Evolutionary conservation across 495 filamentous ascomycete genomes (phyloP), one percentile per base, ranked within the genome.

Genomic region (Xylaria castorea): DNA sequence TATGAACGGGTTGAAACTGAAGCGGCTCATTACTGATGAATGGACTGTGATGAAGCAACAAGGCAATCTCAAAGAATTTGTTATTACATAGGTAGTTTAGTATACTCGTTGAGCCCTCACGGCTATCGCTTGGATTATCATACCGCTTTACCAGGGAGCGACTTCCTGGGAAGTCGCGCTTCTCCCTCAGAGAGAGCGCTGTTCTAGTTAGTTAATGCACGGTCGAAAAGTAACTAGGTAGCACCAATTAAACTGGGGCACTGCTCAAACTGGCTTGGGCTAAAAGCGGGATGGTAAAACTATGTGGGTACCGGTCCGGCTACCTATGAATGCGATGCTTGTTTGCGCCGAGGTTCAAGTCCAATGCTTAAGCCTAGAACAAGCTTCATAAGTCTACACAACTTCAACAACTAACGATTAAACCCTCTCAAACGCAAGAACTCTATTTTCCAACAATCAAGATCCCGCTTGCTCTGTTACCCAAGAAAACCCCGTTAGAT

Each of bases 321-420:
- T 12, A 25, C 16, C 58, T 38, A n/a, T n/a, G n/a, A n/a, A n/a
- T n/a, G 36, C 14, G 60, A 63, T 63, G 22, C 40, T 50, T 68
- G 16, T 42, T 71, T 63, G 68, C 57, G 68, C 68, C 70, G 70
- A 66, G 61, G 61, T 71, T 11, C 58, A 57, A 57, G 22, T 25
- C 50, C 22, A 71, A 65, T n/a, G 27, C 16, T n/a, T 32, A 46
- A 48, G 25, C 68, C 42, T 48, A 12, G 27, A 57, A 38, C 18
- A 36, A 61, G 57, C 60, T 42, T 42, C 36, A 42, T 63, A 36
- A 5, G 32, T 16, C 4, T 11, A n/a, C 7, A 22, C 34, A 6
- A 22, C 34, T 22, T 44, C 22, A 64, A 61, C 58, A 16, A 55
- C 5, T 9, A 40, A 32, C 36, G 3, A 62, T 25, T 25, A 62